A percentile compares a stretch with the other conserved stretches of the same genome.
Conservation (phyloP, 2,329 filamentous ascomycete species). For the Albophoma yamanashiensis region DNA sequence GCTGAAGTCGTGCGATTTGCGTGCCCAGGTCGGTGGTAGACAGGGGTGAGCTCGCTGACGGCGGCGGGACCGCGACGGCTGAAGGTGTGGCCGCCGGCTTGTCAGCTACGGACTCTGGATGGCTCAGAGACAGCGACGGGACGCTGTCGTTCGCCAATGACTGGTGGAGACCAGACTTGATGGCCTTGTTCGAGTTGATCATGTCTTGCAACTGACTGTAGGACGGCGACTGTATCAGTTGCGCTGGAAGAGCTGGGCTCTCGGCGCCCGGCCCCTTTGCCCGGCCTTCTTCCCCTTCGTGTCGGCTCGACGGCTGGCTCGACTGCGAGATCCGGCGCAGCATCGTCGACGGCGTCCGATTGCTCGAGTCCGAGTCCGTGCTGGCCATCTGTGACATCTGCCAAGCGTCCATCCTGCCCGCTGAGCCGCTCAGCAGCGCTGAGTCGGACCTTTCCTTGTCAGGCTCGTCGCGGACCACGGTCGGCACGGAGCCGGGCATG, state of each 20-base stretch:
- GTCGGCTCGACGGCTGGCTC: slow-evolving; percentile 37
- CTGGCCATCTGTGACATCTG: slow-evolving; percentile 43
- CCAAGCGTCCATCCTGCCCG: slow-evolving; percentile 33
- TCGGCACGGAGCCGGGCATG: slow-evolving; percentile 9
- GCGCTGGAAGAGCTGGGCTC: slow-evolving; percentile 52
- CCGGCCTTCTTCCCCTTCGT: slow-evolving; percentile 30
- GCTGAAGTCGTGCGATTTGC: slow-evolving; percentile 49
- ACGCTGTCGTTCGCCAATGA: slow-evolving; percentile 48
- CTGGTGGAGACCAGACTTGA: slow-evolving; percentile 45
- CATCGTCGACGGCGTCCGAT: slow-evolving; percentile 23
- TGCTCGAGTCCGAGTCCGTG: slow-evolving; percentile 29
- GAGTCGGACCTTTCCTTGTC: slow-evolving; percentile 23
- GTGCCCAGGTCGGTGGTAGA: slow-evolving; percentile 22
- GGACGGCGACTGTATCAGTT: slow-evolving; percentile 34
- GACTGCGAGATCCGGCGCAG: slow-evolving; percentile 35
- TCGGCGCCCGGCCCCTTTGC: slow-evolving; percentile 32
- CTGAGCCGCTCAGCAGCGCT: slow-evolving; percentile 29
- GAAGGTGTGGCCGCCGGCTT: slow-evolving; percentile 15
- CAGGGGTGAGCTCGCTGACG: slow-evolving; percentile 14
- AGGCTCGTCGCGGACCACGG: slow-evolving; percentile 16
- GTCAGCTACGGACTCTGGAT: slow-evolving; percentile 35
- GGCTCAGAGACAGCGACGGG: slow-evolving; percentile 39
- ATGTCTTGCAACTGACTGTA: slow-evolving; percentile 50
- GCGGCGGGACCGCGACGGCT: slow-evolving; percentile 14
- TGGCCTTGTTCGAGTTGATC: slow-evolving; percentile 47